These are phyloP conservation scores for Dinochytrium kinnereticum DNA, from an alignment of 371 early-diverging fungal species.

Conservation along the genomic window DNA sequence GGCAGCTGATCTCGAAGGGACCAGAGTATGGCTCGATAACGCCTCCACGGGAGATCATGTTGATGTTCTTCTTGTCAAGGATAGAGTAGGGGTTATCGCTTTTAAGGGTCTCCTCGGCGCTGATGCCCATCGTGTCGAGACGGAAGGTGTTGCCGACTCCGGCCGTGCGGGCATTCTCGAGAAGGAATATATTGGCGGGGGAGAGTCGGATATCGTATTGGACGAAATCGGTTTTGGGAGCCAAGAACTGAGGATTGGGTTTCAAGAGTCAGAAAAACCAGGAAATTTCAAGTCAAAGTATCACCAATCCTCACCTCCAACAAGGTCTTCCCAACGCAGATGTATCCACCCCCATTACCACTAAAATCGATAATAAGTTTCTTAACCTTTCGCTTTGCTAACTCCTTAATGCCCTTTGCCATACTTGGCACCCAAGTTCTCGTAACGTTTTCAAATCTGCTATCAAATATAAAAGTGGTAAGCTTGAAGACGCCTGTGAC, in stretches of 20 bases:
- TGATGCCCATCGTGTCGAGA: neutral
- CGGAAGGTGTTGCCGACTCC: neutral
- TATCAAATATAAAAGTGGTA: neutral
- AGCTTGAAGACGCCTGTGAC: conserved; percentile 2
- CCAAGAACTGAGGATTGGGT: neutral
- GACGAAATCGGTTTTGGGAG: neutral
- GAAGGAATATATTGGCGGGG: neutral
- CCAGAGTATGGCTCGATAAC: neutral
- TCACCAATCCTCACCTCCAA: neutral
- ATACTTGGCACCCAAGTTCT: neutral
- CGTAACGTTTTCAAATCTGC: neutral
- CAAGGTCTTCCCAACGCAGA: neutral
- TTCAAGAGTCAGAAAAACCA: neutral
- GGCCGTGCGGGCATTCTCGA: neutral
- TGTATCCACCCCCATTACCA: neutral
- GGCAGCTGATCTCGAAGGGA: neutral
- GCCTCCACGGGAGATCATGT: neutral
- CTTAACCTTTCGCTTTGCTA: neutral
- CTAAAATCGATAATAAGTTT: neutral
- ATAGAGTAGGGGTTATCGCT: neutral
- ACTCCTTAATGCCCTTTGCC: neutral
- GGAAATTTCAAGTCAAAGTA: neutral
- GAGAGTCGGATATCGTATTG: neutral
- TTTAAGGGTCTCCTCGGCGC: neutral
- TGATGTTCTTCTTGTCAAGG: neutral